A percentile compares a stretch with the other conserved stretches of the same genome.
These are phyloP conservation scores for Penium margaritaceum DNA, from an alignment of 139 green algal species.

Conservation along the genomic window DNA sequence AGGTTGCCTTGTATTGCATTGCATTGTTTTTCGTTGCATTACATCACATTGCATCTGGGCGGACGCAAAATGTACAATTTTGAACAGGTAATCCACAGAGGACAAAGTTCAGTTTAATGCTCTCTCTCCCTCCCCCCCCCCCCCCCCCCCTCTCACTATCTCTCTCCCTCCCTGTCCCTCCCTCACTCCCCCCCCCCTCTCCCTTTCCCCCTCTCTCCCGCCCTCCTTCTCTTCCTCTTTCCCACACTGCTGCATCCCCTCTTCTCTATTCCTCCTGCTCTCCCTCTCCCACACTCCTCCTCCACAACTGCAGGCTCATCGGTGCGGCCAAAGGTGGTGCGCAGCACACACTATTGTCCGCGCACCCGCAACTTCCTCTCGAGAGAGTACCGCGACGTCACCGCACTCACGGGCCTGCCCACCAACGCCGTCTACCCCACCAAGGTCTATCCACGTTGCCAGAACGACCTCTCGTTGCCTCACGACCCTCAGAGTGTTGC, in stretches of 20 bases:
- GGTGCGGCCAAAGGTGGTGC: slow-evolving; percentile 81
- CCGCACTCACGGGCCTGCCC: slow-evolving; percentile 61
- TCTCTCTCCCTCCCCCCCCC: too few species aligned
- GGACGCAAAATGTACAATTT: too few species aligned
- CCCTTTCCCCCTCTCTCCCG: background rate
- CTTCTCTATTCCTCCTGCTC: too few species aligned
- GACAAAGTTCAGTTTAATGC: too few species aligned
- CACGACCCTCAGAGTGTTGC: too few species aligned
- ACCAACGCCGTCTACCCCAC: slow-evolving; percentile 69
- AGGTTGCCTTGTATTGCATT: too few species aligned
- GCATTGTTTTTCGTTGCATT: too few species aligned
- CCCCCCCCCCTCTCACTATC: too few species aligned
- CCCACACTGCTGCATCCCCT: background rate
- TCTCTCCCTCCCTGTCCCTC: background rate
- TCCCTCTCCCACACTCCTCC: background rate
- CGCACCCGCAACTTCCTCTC: slow-evolving; percentile 61
- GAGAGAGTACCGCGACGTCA: slow-evolving; percentile 84
- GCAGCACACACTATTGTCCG: slow-evolving; percentile 81
- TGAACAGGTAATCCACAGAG: too few species aligned
- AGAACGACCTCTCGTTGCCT: too few species aligned
- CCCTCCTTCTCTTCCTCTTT: background rate
- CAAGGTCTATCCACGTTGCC: too few species aligned
- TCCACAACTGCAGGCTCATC: slow-evolving; percentile 49
- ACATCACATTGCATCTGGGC: too few species aligned
- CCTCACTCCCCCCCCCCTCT: background rate